Evolutionary conservation across 2,329 filamentous ascomycete genomes (phyloP).

Genomic region (Zalaria obscura): DNA sequence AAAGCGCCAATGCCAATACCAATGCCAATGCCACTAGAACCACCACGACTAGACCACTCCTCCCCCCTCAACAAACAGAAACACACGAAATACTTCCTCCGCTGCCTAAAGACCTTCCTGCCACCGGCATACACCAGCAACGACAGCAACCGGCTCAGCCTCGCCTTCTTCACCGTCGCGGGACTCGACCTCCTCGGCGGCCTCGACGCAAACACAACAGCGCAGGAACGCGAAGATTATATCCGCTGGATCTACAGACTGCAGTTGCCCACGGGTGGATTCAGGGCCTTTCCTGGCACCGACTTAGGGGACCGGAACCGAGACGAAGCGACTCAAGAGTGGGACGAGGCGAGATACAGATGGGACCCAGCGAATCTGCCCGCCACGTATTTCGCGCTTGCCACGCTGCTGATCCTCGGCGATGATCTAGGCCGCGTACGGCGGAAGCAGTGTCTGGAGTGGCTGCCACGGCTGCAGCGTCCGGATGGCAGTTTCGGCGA

Average conservation of each 20-base stretch:
- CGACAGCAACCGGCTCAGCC: constrained; percentile 79
- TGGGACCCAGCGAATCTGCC: constrained; percentile 75
- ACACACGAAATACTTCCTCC: constrained; percentile 65
- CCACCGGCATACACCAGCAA: constrained; percentile 66
- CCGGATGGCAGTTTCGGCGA: constrained; percentile 86
- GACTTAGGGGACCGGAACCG: constrained; percentile 31
- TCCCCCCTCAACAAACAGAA: constrained; percentile 3
- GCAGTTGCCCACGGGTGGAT: constrained; percentile 76
- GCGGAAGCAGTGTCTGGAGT: constrained; percentile 51
- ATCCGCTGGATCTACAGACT: constrained; percentile 71
- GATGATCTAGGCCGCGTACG: constrained; percentile 50
- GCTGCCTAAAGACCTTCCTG: constrained; percentile 69
- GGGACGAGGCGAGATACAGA: constrained; percentile 34
- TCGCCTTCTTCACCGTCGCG: constrained; percentile 79
- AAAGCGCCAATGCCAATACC: no score
- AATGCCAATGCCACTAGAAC: no score
- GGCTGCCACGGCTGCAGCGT: constrained; percentile 66
- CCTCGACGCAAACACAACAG: constrained; percentile 39
- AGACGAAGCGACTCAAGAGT: constrained; percentile 32
- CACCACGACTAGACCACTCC: not conserved
- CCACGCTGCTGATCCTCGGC: constrained; percentile 53
- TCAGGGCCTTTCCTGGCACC: constrained; percentile 70
- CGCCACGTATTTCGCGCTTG: constrained; percentile 77
- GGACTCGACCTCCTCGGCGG: constrained; percentile 68
- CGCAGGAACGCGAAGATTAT: constrained; percentile 40